Base-by-base conservation (phyloP, 768 basidiomycete genomes). In the Agaricus blazei region DNA sequence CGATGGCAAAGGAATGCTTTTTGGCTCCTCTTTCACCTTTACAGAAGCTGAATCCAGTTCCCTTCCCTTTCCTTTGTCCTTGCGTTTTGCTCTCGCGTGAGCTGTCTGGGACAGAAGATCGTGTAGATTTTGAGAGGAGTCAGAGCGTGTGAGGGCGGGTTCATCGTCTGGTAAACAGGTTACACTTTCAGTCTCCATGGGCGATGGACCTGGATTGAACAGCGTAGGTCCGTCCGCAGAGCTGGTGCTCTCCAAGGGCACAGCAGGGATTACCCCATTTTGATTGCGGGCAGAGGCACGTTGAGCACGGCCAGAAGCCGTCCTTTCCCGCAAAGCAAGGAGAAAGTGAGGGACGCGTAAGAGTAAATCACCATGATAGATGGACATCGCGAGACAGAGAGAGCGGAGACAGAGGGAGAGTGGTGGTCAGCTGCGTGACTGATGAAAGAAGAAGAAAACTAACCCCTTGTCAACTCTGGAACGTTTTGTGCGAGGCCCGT, bases 391-490 rank as follows among this genome's bases (percentile, higher is more conserved):
- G 55, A 41, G 52, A 36, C 49, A 48, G 31, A 27, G 43, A 55
- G 56, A 44, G 53, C 19, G 55, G 52, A 58, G 52, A 58, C 26
- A 57, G 49, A 56, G 27, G 54, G 55, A 44, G 19, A 57, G 59
- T 56, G 51, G 58, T 59, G 58, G 58, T 66, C 57, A 66, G 62
- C 57, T 36, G 52, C 47, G 40, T 31, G 52, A 27, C 60, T 48
- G 34, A 45, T 59, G 52, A 58, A 51, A 58, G 55, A 51, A 58
- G 48, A 56, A 47, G 46, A 60, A 64, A 63, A 79, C 84, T 69
- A 69, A 88, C 90, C 80, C 78, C 77, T 87, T 87, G 70, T 87
- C 85, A 59, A 81, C 69, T 70, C 87, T 78, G 64, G 85, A 76
- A 62, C 88, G 83, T 74, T 92, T 89, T 67, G 84, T 73, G 68